A percentile compares a stretch with the other conserved stretches of the same genome.
Evolutionary conservation across 1,139 yeast species (phyloP).

Genomic region (Sugiyamaella castrensis): DNA sequence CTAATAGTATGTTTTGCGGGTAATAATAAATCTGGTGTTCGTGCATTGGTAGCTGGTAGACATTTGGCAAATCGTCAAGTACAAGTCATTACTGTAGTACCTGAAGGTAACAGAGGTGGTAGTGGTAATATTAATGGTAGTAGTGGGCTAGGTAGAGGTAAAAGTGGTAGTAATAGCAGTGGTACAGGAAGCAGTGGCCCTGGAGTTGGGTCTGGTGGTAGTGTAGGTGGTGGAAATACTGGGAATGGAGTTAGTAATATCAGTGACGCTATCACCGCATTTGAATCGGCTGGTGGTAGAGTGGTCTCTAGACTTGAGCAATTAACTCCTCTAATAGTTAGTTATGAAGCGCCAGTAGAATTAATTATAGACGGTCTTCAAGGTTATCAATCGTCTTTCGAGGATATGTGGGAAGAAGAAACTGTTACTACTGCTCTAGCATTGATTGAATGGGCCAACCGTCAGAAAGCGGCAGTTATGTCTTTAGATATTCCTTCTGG

Average conservation of each 20-base stretch:
- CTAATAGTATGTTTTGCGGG: conserved; percentile 70
- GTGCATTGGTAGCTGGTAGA: conserved; percentile 78
- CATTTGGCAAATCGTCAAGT: conserved; percentile 75
- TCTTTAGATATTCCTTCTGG: conserved; percentile 85
- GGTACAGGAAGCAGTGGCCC: neutral
- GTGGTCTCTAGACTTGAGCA: conserved; percentile 41
- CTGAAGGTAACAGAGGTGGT: conserved; percentile 35
- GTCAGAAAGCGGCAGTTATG: conserved; percentile 50
- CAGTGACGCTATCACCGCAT: conserved; percentile 33
- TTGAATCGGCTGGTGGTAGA: conserved; percentile 55
- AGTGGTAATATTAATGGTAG: neutral
- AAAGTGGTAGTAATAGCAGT: too few species aligned
- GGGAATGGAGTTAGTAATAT: neutral
- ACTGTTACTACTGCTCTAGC: conserved; percentile 41
- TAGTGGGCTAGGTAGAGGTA: conserved; percentile 2
- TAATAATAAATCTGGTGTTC: conserved; percentile 66
- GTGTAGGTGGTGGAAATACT: neutral
- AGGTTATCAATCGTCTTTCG: conserved; percentile 72
- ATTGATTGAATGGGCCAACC: conserved; percentile 65
- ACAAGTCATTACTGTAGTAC: conserved; percentile 57
- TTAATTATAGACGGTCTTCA: conserved; percentile 76
- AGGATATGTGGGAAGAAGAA: conserved; percentile 50
- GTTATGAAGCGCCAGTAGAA: conserved; percentile 72
- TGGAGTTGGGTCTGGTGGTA: neutral
- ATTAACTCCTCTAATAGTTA: conserved; percentile 39